Evolutionary conservation across 2,329 filamentous ascomycete species (phyloP).

Genomic region (Talaromyces sp.): DNA sequence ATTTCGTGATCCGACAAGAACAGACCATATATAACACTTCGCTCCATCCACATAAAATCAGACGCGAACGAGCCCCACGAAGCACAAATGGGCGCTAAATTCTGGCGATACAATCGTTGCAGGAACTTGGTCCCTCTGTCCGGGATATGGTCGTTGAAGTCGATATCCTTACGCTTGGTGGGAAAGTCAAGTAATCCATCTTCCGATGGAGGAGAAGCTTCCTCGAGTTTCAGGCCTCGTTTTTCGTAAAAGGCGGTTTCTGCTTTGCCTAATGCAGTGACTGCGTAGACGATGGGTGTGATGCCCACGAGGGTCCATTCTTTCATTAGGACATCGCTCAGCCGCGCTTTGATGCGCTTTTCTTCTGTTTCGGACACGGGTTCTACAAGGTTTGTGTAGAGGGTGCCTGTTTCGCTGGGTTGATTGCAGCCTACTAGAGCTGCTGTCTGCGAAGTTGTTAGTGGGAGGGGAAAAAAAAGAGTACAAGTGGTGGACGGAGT

Average conservation of each 20-base stretch:
- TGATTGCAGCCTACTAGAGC: slow-evolving; percentile 27
- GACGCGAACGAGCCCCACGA: slow-evolving; percentile 29
- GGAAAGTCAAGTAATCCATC: slow-evolving; percentile 20
- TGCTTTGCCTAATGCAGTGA: slow-evolving; percentile 28
- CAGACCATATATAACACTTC: slow-evolving; percentile 66
- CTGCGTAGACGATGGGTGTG: slow-evolving; percentile 29
- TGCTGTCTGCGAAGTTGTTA: slow-evolving; percentile 22
- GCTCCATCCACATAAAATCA: slow-evolving; percentile 67
- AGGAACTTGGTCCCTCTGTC: slow-evolving; percentile 29
- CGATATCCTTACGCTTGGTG: slow-evolving; percentile 22
- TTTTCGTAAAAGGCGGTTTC: slow-evolving; percentile 23
- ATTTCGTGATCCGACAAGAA: slow-evolving; percentile 45
- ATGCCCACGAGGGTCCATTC: slow-evolving; percentile 33
- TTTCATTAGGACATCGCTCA: slow-evolving; percentile 33
- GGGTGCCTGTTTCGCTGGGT: slow-evolving; percentile 25
- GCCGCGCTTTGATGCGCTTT: slow-evolving; percentile 20
- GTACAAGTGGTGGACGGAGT: no score
- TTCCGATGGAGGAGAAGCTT: slow-evolving; percentile 11
- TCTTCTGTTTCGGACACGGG: slow-evolving; percentile 17
- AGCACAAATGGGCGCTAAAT: slow-evolving; percentile 30
- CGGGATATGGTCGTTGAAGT: slow-evolving; percentile 24
- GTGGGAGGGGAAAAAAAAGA: neutral
- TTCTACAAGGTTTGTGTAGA: slow-evolving; percentile 27
- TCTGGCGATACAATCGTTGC: slow-evolving; percentile 29
- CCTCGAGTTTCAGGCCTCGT: slow-evolving; percentile 20